A percentile compares a stretch with the other conserved stretches of the same genome.
Conservation (phyloP, 495 filamentous ascomycete genomes). For the Aspergillus asperescens region DNA sequence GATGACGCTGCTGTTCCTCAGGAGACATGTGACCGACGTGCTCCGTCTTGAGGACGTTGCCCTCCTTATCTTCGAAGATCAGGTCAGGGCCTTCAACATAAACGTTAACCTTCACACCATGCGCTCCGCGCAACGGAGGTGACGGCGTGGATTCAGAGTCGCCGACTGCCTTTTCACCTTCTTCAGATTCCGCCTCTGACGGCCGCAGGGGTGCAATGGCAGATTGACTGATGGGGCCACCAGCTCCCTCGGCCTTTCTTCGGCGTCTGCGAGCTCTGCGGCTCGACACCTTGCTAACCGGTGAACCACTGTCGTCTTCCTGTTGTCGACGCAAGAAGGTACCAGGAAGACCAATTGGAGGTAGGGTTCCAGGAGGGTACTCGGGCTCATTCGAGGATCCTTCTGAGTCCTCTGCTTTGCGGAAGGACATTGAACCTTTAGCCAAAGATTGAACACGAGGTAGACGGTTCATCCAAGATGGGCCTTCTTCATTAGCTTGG, state of each 20-base stretch:
- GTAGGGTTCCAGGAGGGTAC: constrained; percentile 72
- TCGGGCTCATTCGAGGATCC: constrained; percentile 57
- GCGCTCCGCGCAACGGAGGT: constrained; percentile 29
- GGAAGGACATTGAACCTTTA: constrained; percentile 75
- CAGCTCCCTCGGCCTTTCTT: constrained; percentile 69
- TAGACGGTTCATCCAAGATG: constrained; percentile 89
- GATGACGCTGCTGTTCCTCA: constrained; percentile 46
- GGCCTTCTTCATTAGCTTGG: constrained; percentile 78
- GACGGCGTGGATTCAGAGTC: constrained; percentile 38
- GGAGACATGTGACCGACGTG: constrained; percentile 37
- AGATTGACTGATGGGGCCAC: constrained; percentile 85
- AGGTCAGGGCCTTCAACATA: constrained; percentile 82
- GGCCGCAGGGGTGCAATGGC: constrained; percentile 76
- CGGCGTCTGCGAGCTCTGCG: constrained; percentile 58
- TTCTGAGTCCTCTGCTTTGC: constrained; percentile 52
- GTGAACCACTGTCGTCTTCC: constrained; percentile 61
- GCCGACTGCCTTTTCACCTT: constrained; percentile 19
- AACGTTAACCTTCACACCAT: constrained; percentile 49
- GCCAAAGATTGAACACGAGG: constrained; percentile 81
- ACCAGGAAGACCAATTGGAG: constrained; percentile 67
- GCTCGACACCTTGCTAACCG: constrained; percentile 54
- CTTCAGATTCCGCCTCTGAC: constrained; percentile 21
- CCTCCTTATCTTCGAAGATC: constrained; percentile 80
- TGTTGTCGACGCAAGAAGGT: constrained; percentile 78
- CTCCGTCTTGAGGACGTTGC: constrained; percentile 67